Evolutionary conservation across 1,139 yeast genomes (phyloP), one percentile per base, ranked within the genome.

Genomic region (Zygosaccharomyces pseudobailii): DNA sequence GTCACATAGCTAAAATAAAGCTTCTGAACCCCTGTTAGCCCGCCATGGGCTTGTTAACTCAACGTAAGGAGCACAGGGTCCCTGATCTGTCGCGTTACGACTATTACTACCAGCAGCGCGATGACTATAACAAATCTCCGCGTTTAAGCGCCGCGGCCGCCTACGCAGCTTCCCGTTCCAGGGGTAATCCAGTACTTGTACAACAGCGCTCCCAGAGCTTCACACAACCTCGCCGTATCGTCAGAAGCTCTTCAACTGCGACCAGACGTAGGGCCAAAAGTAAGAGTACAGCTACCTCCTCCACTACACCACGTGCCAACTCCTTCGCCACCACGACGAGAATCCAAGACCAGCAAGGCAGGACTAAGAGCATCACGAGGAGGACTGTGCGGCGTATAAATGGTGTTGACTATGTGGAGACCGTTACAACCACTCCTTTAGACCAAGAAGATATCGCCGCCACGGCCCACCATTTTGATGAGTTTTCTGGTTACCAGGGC

Each of bases 21-120:
- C 13, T 23, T 10, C 21, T 20, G 22, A n/a, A 10, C 23, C 23
- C n/a, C 13, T 33, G 20, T 19, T 8, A 27, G 42, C 21, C 25
- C 27, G 38, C 17, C 31, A 42, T 33, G 21, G 38, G 34, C 28
- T 21, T 36, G 30, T 13, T 23, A 42, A 38, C 41, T 38, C 41
- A 27, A 37, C 49, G 45, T 38, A 58, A 55, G 46, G 64, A 59
- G 41, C 53, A 55, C 35, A 54, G 56, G 50, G 63, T 60, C 20
- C 68, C 68, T 4, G 68, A 64, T 44, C 49, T 64, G 28, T 63
- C 67, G n/a, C 56, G 68, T 42, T 64, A 64, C 41, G 66, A 63
- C 40, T 62, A 64, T 43, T 55, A 61, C 39, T 63, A 63, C 43
- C 55, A 57, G 42, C 55, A 58, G 39, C 54, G 54, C 24, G 60